A percentile compares a stretch with the other conserved stretches of the same genome.
Evolutionary conservation across 2,329 filamentous ascomycete species (phyloP).

Genomic region (Cladosporium sphaerospermum): DNA sequence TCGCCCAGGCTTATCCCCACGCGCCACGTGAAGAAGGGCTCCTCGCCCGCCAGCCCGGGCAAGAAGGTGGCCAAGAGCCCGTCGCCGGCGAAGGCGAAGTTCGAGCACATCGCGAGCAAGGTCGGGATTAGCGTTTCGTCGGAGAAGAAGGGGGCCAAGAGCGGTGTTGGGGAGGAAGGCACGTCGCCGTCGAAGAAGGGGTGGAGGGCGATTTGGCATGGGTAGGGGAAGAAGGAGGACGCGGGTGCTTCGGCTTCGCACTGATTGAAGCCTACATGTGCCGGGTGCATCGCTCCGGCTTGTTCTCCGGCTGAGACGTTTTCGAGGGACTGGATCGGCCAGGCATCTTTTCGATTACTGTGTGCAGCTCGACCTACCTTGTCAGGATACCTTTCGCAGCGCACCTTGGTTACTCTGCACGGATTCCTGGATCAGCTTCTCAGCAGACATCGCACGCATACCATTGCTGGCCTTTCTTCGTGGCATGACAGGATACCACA

Average conservation of each 20-base stretch:
- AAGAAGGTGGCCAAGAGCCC: conserved; percentile 16
- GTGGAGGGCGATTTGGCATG: conserved; percentile 28
- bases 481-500: too few relatives aligned
- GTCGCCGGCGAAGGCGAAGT: conserved; percentile 42
- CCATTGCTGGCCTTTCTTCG: too few relatives aligned
- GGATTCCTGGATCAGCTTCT: neutral
- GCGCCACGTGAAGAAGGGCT: neutral
- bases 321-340: too few relatives aligned
- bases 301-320: too few relatives aligned
- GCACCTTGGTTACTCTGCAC: conserved; percentile 3
- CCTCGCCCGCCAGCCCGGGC: conserved; percentile 2
- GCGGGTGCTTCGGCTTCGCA: neutral
- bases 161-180: neutral
- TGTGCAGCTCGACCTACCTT: neutral
- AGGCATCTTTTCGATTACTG: too few relatives aligned
- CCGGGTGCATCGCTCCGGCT: too few relatives aligned
- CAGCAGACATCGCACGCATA: neutral
- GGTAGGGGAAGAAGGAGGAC: neutral
- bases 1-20: conserved; percentile 13
- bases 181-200: conserved; percentile 21
- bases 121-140: conserved; percentile 33
- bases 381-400: neutral
- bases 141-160: conserved; percentile 14
- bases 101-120: conserved; percentile 42
- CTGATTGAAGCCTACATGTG: neutral